Evolutionary conservation across 2,329 filamentous ascomycete genomes (phyloP), one percentile per base, ranked within the genome.

Genomic region (Emergomyces africanus): DNA sequence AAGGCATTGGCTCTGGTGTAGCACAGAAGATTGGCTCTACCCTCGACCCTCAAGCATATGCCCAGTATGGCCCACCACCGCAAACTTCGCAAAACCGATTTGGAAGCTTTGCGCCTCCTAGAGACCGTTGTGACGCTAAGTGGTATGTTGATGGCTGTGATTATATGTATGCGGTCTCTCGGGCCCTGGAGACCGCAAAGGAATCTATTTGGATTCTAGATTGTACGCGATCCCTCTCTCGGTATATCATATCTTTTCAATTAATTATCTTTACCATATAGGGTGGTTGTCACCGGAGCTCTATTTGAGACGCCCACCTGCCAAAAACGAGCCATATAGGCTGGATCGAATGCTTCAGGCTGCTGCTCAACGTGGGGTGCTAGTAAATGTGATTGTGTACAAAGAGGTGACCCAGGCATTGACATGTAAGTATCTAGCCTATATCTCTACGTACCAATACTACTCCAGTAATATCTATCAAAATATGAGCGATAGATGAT

Each of bases 141-240:
- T 99, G 92, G 91, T 97, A 96, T 74, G 89, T 97, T 12, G 94
- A 97, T 70, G 94, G 90, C 2, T 81, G 90, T 62, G 88, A 97
- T 74, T 99, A 99, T 73, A 95, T 94, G 72, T 96, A 90, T 86
- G 87, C 94, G 20, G 90, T 99, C 12, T 95, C 90, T 0, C 84
- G 86, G 39, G 92, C 91, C 0, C 79, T 97, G n/a, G 91, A 97
- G 63, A 81, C 85, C 61, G 94, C 94, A 42, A 88, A 88, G 68
- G 92, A 97, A 74, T 87, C 87, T 51, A 96, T 99, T 66, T 99
- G 97, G 73, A 95, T 99, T 64, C 87, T 81, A 61, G 94, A 97
- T 69, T 99, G 64, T 95, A 90, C 89, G 62, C 5, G 49, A 51
- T 60, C 35, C n/a, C 25, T 30, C 28, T 42, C 30, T 30, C 15